Percentiles rank a stretch among this genome's conserved stretches.
These are phyloP conservation scores for Salix arbutifolia DNA, from an alignment of 345 rosid species.

Conservation along the genomic window DNA sequence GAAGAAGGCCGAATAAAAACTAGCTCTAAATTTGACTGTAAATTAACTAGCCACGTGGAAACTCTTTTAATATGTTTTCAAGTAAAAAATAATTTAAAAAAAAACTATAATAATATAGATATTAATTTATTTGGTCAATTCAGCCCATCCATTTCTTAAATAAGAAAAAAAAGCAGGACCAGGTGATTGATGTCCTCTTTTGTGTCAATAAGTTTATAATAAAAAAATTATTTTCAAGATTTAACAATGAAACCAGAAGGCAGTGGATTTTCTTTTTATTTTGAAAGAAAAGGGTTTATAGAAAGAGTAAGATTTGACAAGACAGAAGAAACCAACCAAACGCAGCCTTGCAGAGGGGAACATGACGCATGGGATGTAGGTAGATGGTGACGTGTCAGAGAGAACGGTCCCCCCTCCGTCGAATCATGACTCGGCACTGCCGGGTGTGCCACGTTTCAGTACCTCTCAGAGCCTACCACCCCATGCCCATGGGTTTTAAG, in stretches of 20 bases:
- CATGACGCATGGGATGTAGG: background rate
- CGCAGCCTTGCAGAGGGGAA: background rate
- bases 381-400: slow-evolving; percentile 20
- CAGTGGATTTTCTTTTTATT: background rate
- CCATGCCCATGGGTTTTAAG: background rate
- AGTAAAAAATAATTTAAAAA: too few relatives aligned
- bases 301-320: background rate
- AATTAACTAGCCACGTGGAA: background rate
- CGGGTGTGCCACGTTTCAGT: slow-evolving; percentile 13
- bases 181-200: background rate
- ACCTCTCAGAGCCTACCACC: background rate
- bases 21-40: background rate
- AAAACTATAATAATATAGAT: too few relatives aligned
- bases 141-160: background rate
- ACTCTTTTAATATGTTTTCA: background rate
- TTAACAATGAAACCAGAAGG: background rate
- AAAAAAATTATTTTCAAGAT: background rate
- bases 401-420: slow-evolving; percentile 1
- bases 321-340: background rate
- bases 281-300: background rate
- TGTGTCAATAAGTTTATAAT: background rate
- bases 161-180: background rate
- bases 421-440: background rate
- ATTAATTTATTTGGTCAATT: background rate
- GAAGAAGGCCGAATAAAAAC: too few relatives aligned